These are phyloP conservation scores for Alternaria novae-zelandiae DNA, from an alignment of 2,329 filamentous ascomycete genomes.

Conservation along the genomic window DNA sequence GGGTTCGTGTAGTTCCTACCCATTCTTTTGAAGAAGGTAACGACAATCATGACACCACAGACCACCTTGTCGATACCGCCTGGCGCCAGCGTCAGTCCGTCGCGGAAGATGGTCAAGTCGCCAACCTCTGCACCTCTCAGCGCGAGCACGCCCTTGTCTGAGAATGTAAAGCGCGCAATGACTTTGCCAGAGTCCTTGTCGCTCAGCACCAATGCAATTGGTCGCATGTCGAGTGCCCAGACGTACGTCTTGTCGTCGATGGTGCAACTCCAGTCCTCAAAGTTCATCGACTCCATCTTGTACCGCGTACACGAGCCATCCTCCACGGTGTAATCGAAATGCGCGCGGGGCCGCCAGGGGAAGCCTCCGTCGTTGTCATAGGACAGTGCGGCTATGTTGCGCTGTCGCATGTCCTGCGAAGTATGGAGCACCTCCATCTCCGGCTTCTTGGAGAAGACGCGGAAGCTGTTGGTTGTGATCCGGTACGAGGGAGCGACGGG, in stretches of 20 bases:
- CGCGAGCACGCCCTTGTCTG: slow-evolving; percentile 31
- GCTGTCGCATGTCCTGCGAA: slow-evolving; percentile 20
- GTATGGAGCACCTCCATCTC: slow-evolving; percentile 40
- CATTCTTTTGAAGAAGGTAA: slow-evolving; percentile 39
- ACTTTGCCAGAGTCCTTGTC: slow-evolving; percentile 20
- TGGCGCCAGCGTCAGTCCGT: slow-evolving; percentile 26
- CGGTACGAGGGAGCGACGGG: slow-evolving; percentile 30
- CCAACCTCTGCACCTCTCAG: slow-evolving; percentile 37
- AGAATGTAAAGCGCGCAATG: slow-evolving; percentile 43
- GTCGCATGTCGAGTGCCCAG: slow-evolving; percentile 34
- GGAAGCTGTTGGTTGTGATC: slow-evolving; percentile 30
- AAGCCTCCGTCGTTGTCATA: slow-evolving; percentile 39
- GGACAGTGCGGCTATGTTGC: slow-evolving; percentile 31
- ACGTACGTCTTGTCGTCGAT: slow-evolving; percentile 26
- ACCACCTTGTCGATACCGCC: slow-evolving; percentile 37
- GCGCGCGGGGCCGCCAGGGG: slow-evolving; percentile 43
- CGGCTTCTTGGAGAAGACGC: slow-evolving; percentile 42
- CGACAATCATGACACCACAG: slow-evolving; percentile 34
- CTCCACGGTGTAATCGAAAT: slow-evolving; percentile 23
- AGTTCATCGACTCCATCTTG: slow-evolving; percentile 42
- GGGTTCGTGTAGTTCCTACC: slow-evolving; percentile 31
- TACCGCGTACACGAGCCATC: slow-evolving; percentile 15
- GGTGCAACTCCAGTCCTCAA: slow-evolving; percentile 34
- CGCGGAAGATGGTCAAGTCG: slow-evolving; percentile 33
- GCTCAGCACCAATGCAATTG: slow-evolving; percentile 31